Evolutionary conservation across 208 protist species (phyloP).

Genomic region (Strigomonas oncopelti): DNA sequence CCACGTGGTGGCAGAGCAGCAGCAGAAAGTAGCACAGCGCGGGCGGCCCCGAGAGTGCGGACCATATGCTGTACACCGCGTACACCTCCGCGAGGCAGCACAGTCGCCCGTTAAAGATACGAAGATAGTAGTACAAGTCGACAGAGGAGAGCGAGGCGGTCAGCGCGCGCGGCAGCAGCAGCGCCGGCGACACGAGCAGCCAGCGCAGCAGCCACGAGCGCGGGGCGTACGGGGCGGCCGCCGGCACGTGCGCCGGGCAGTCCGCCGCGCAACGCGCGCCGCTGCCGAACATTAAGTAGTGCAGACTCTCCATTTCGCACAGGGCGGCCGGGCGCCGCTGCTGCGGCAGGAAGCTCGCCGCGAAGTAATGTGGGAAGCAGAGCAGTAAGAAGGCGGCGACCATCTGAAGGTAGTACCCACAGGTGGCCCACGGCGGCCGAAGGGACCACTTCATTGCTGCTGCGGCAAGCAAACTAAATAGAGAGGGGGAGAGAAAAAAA

Average conservation of each 20-base stretch:
- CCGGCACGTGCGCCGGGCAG: constrained; percentile 19
- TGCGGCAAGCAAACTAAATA: neutral
- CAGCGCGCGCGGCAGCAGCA: constrained; percentile 20
- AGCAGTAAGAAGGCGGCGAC: constrained; percentile 49
- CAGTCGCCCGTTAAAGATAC: constrained; percentile 51
- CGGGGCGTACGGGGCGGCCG: constrained; percentile 65
- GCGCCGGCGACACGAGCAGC: constrained; percentile 64
- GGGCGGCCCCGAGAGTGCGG: constrained; percentile 31
- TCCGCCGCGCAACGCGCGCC: constrained; percentile 97
- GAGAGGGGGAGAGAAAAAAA: neutral
- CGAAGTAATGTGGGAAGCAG: constrained; percentile 47
- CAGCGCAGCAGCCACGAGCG: constrained; percentile 89
- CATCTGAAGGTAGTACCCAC: constrained; percentile 38
- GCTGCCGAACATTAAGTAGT: constrained; percentile 89
- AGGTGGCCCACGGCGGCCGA: constrained; percentile 6
- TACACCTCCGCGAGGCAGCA: constrained; percentile 45
- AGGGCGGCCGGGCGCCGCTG: neutral
- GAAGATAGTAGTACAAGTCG: constrained; percentile 65
- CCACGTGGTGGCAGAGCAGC: constrained; percentile 59
- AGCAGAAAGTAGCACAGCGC: constrained; percentile 49
- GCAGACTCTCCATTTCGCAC: constrained; percentile 91
- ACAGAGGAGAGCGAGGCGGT: constrained; percentile 29
- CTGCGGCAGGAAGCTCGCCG: constrained; percentile 44
- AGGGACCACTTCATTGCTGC: no score
- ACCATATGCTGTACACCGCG: constrained; percentile 57